Evolutionary conservation across 495 filamentous ascomycete species (phyloP).

Genomic region (Jackrogersella multiformis): DNA sequence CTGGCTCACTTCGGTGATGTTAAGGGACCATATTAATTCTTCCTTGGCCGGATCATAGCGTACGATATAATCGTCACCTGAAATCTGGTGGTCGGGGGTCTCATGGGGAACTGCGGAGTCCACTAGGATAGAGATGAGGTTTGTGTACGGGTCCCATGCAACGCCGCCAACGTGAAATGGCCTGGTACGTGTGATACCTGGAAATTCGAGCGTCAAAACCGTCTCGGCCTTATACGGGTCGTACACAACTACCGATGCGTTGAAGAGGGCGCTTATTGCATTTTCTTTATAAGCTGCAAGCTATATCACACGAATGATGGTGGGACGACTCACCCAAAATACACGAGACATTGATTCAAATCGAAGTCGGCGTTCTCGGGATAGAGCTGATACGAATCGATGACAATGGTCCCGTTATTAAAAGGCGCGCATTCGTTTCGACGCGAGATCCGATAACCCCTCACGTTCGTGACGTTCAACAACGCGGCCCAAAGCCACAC

Average conservation of each 20-base stretch:
- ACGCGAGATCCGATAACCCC: conserved; percentile 1
- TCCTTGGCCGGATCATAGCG: conserved; percentile 31
- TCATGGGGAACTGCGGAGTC: conserved; percentile 42
- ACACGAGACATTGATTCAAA: conserved; percentile 42
- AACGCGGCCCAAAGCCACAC: conserved; percentile 13
- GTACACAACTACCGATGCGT: conserved; percentile 45
- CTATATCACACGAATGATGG: neutral
- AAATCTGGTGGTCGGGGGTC: conserved; percentile 42
- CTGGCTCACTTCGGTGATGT: conserved; percentile 40
- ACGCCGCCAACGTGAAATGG: conserved; percentile 48
- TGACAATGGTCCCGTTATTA: conserved; percentile 42
- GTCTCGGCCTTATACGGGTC: conserved; percentile 45
- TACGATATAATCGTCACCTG: conserved; percentile 45
- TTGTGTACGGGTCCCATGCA: conserved; percentile 45
- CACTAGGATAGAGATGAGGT: conserved; percentile 46
- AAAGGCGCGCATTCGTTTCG: conserved; percentile 43
- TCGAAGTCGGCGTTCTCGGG: conserved; percentile 53
- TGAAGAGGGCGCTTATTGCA: conserved; percentile 26
- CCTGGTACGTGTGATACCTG: conserved; percentile 40
- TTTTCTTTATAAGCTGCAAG: conserved; percentile 16
- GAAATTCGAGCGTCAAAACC: conserved; percentile 41
- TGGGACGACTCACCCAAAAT: conserved; percentile 33
- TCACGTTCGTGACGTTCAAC: conserved; percentile 8
- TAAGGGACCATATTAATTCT: conserved; percentile 41
- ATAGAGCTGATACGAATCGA: conserved; percentile 49